Conservation (phyloP, 768 basidiomycete genomes). For the Lactarius quietus region DNA sequence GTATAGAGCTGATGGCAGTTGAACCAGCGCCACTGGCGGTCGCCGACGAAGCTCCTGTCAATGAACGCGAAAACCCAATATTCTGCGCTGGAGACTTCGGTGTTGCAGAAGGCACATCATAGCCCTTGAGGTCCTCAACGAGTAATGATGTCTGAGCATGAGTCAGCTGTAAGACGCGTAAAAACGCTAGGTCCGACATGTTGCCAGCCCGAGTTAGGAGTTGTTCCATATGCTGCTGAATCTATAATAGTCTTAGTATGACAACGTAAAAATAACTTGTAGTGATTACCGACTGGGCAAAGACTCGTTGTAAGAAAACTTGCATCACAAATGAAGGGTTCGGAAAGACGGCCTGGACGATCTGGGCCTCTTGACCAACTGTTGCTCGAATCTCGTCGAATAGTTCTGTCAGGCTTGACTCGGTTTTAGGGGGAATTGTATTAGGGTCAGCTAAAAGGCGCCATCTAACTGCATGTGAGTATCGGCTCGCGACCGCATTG, state of each 20-base stretch:
- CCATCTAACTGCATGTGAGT: conserved; percentile 57
- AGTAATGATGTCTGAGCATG: conserved; percentile 74
- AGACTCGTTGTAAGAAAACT: conserved; percentile 94
- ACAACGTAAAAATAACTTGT: background rate
- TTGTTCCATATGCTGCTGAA: conserved; percentile 94
- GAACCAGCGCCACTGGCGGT: conserved; percentile 45
- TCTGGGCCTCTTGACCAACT: conserved; percentile 93
- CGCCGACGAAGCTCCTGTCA: conserved; percentile 42
- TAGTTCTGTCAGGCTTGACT: conserved; percentile 73
- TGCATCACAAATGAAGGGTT: conserved; percentile 97
- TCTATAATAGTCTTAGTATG: conserved; percentile 44
- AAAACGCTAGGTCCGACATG: conserved; percentile 84
- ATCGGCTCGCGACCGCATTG: background rate
- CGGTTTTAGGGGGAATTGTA: conserved; percentile 67
- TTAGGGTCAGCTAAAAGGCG: conserved; percentile 74
- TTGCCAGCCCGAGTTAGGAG: conserved; percentile 70
- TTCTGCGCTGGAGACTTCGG: conserved; percentile 63
- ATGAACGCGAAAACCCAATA: conserved; percentile 55
- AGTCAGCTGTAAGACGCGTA: conserved; percentile 85
- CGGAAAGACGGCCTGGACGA: conserved; percentile 98
- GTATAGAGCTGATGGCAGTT: conserved; percentile 67
- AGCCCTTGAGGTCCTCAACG: conserved; percentile 88
- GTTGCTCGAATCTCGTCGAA: conserved; percentile 87
- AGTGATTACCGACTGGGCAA: conserved; percentile 85
- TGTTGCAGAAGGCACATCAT: conserved; percentile 72